Percentiles rank a stretch among this genome's conserved stretches.
phyloP scores from a whole-genome alignment of 1,284 basidiomycete species.

The Papiliotrema nemorosa region DNA sequence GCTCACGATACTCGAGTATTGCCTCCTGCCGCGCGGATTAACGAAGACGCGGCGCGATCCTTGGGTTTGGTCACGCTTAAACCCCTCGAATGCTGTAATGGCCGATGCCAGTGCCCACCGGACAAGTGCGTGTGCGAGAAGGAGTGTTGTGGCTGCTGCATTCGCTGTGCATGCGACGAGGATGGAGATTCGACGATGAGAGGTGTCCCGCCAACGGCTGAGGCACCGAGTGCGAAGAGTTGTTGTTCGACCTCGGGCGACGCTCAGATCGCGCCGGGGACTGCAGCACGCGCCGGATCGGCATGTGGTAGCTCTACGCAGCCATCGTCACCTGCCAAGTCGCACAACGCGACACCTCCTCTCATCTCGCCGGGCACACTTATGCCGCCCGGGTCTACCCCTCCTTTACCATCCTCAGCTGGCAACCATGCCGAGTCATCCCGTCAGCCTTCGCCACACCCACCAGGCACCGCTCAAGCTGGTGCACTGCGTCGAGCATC shows the following conservation, averaged over 20 bases:
- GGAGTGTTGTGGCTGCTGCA: slow-evolving; percentile 50
- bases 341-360: slow-evolving; percentile 3
- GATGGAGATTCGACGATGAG: slow-evolving; percentile 28
- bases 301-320: slow-evolving; percentile 1
- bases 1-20: slow-evolving; percentile 40
- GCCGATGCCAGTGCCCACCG: slow-evolving; percentile 46
- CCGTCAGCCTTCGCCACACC: not conserved
- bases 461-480: not conserved
- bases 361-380: not conserved
- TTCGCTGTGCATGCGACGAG: slow-evolving; percentile 40
- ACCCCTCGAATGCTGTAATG: slow-evolving; percentile 49
- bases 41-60: slow-evolving; percentile 35
- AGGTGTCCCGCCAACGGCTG: not conserved
- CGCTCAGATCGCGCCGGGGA: not conserved
- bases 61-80: slow-evolving; percentile 44
- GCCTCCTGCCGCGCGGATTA: slow-evolving; percentile 31
- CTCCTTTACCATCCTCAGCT: not conserved
- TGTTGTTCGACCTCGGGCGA: slow-evolving; percentile 6
- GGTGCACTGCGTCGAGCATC: slow-evolving; percentile 12
- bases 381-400: not conserved
- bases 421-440: not conserved
- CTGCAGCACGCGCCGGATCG: no score
- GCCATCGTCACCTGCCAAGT: slow-evolving; percentile 1
- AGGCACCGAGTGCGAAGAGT: not conserved
- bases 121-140: slow-evolving; percentile 47